Evolutionary conservation across 179 eudicot genomes (phyloP).

Genomic region (Camellia oleifera): DNA sequence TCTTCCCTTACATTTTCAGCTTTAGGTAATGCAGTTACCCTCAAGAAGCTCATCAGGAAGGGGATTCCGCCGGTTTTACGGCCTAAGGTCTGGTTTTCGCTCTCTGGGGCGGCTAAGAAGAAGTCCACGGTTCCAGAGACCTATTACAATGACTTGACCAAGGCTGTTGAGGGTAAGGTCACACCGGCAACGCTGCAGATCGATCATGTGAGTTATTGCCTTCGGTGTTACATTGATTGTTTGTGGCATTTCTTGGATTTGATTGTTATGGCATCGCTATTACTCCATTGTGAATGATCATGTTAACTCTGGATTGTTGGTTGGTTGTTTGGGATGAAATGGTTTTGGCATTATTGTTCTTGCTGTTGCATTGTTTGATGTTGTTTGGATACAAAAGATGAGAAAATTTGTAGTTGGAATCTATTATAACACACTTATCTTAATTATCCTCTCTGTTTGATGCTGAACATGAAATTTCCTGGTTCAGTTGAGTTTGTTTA

Average conservation of each 20-base stretch:
- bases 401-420: not conserved
- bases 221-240: not conserved
- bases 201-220: constrained; percentile 76
- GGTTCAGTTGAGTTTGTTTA: not conserved
- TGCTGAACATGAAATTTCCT: not conserved
- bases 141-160: constrained; percentile 76
- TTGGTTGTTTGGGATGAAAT: not conserved
- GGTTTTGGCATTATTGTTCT: not conserved
- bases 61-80: constrained; percentile 85
- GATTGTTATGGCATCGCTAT: not conserved
- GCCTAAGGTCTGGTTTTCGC: constrained; percentile 90
- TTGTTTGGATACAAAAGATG: not conserved
- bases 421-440: not conserved
- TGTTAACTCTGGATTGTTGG: not conserved
- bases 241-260: not conserved
- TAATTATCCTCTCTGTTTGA: constrained; percentile 3
- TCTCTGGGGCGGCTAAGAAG: constrained; percentile 97
- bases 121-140: constrained; percentile 91
- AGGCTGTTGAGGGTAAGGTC: constrained; percentile 72
- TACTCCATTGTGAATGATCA: not conserved
- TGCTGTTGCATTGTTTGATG: no score
- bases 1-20: constrained; percentile 68
- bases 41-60: constrained; percentile 80
- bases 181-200: constrained; percentile 93
- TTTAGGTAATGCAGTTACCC: constrained; percentile 66